Percentiles rank a stretch among this genome's conserved stretches.
Evolutionary conservation across 2,329 filamentous ascomycete species (phyloP).

Genomic region (Epichloe bromicola): DNA sequence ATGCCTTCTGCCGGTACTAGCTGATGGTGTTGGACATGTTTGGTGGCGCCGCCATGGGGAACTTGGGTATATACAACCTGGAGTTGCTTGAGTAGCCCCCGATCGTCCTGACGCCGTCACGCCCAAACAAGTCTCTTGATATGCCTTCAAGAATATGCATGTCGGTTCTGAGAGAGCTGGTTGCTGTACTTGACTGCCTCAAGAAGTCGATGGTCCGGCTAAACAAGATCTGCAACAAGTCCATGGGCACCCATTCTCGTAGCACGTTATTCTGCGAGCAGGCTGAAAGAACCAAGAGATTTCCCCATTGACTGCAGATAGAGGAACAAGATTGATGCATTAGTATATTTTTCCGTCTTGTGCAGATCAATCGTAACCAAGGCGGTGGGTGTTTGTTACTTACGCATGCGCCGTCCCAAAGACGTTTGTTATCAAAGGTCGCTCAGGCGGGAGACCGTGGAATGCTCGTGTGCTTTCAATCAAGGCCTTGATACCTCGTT

Average conservation of each 20-base stretch:
- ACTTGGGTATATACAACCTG: conserved; percentile 14
- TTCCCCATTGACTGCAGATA: conserved; percentile 74
- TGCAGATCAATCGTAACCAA: not conserved
- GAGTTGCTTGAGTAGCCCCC: conserved; percentile 31
- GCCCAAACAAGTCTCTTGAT: conserved; percentile 29
- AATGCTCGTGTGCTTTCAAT: conserved; percentile 80
- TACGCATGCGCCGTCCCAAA: conserved; percentile 95
- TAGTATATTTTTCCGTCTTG: not conserved
- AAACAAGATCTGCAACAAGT: conserved; percentile 48
- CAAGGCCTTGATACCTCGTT: conserved; percentile 56
- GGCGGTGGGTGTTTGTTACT: conserved; percentile 26
- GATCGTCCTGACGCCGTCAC: conserved; percentile 16
- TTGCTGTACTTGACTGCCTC: conserved; percentile 52
- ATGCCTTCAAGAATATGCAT: conserved; percentile 56
- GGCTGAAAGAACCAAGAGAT: conserved; percentile 79
- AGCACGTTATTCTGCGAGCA: conserved; percentile 58
- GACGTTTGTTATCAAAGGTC: conserved; percentile 85
- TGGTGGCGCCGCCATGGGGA: conserved; percentile 9
- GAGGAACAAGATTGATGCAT: not conserved
- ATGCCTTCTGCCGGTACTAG: not conserved
- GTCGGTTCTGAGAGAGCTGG: conserved; percentile 63
- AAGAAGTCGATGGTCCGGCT: conserved; percentile 67
- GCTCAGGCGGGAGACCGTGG: conserved; percentile 45
- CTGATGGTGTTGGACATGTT: not conserved
- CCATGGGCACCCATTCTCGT: conserved; percentile 39